These are phyloP conservation scores for Lentinula edodes DNA, from an alignment of 768 basidiomycete species.

Conservation along the genomic window DNA sequence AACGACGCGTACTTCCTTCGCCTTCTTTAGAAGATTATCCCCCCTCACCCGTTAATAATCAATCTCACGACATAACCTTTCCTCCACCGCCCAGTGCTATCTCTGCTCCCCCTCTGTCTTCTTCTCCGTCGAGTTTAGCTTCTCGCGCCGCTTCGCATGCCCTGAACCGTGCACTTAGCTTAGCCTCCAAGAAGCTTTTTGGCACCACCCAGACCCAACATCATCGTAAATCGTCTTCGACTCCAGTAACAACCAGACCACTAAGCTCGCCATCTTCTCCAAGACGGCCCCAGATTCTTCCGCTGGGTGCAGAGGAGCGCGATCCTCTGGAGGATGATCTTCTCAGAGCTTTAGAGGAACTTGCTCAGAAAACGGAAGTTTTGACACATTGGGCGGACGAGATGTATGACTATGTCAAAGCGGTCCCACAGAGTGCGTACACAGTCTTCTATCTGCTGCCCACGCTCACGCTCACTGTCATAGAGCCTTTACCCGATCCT, in stretches of 20 bases:
- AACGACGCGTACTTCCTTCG: slow-evolving; percentile 45
- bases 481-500: slow-evolving; percentile 81
- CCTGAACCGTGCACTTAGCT: slow-evolving; percentile 69
- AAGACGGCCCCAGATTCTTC: slow-evolving; percentile 48
- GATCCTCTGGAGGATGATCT: slow-evolving; percentile 81
- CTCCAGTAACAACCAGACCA: slow-evolving; percentile 33
- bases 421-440: slow-evolving; percentile 72
- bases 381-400: slow-evolving; percentile 93
- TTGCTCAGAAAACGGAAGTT: slow-evolving; percentile 95
- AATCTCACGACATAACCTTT: slow-evolving; percentile 47
- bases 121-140: slow-evolving; percentile 56
- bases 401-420: slow-evolving; percentile 87
- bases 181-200: slow-evolving; percentile 80
- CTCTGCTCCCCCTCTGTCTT: slow-evolving; percentile 50
- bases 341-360: slow-evolving; percentile 76
- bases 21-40: slow-evolving; percentile 42
- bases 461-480: slow-evolving; percentile 1
- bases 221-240: slow-evolving; percentile 2
- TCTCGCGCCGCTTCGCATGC: slow-evolving; percentile 68
- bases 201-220: slow-evolving; percentile 35
- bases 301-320: slow-evolving; percentile 38
- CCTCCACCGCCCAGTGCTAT: slow-evolving; percentile 60
- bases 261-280: slow-evolving; percentile 49
- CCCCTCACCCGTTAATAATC: slow-evolving; percentile 17
- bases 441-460: background rate